Conservation (phyloP, 2,329 filamentous ascomycete species). For the Cryoendolithus antarcticus region DNA sequence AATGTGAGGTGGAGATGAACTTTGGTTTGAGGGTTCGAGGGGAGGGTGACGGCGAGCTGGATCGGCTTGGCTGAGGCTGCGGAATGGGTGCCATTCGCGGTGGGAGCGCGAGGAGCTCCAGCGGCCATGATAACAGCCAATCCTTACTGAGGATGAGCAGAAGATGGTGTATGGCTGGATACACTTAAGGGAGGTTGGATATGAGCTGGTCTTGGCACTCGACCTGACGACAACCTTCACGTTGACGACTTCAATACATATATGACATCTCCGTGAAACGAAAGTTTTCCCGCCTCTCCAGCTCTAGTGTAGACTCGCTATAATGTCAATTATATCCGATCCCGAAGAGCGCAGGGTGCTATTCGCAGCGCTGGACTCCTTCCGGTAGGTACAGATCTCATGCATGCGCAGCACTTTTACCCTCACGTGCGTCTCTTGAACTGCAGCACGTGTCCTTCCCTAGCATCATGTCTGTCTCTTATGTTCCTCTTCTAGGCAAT, state of each 20-base stretch:
- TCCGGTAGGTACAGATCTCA: constrained; percentile 48
- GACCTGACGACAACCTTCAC: not conserved
- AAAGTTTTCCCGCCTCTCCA: not conserved
- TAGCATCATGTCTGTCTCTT: constrained; percentile 1
- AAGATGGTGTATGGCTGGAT: not conserved
- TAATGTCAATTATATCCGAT: constrained; percentile 40
- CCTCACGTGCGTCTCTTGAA: not conserved
- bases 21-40: constrained; percentile 43
- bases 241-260: not conserved
- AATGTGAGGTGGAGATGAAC: constrained; percentile 48
- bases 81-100: constrained; percentile 16
- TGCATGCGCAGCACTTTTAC: no score
- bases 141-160: no score
- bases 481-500: constrained; percentile 31
- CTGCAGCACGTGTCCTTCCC: not conserved
- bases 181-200: not conserved
- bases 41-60: constrained; percentile 46
- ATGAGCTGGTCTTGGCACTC: not conserved
- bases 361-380: constrained; percentile 75
- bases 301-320: no score
- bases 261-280: not conserved
- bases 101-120: constrained; percentile 3
- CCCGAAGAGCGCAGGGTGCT: constrained; percentile 71
- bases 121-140: constrained; percentile 11
- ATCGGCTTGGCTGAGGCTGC: constrained; percentile 27